These are phyloP conservation scores for Dentipellis sp. DNA, from an alignment of 768 basidiomycete species.

Conservation along the genomic window DNA sequence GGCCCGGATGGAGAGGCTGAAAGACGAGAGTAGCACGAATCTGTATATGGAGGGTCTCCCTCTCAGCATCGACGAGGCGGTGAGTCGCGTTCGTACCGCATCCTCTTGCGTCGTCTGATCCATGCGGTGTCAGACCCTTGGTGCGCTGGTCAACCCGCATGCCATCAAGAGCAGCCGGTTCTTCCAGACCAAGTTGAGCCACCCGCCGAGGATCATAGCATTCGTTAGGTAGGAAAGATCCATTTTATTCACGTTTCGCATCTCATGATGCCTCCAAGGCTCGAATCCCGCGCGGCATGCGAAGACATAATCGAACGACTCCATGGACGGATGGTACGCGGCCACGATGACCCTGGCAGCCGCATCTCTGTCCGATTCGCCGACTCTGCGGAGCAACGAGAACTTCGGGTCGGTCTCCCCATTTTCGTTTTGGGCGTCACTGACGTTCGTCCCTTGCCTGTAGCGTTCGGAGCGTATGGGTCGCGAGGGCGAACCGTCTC, in stretches of 20 bases:
- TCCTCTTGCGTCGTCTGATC: background rate
- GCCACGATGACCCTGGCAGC: slow-evolving; percentile 69
- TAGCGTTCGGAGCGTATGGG: slow-evolving; percentile 54
- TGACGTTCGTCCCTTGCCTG: background rate
- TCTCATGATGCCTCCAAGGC: slow-evolving; percentile 26
- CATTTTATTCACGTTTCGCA: background rate
- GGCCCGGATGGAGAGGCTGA: slow-evolving; percentile 67
- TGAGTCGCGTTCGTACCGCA: slow-evolving; percentile 19
- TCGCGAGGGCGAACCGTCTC: slow-evolving; percentile 55
- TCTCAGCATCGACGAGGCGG: slow-evolving; percentile 57
- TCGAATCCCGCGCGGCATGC: slow-evolving; percentile 63
- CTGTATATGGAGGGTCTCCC: slow-evolving; percentile 80
- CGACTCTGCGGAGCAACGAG: slow-evolving; percentile 69
- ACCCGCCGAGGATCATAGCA: slow-evolving; percentile 71
- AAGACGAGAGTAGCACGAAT: slow-evolving; percentile 61
- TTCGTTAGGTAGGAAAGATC: slow-evolving; percentile 55
- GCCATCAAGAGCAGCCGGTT: slow-evolving; percentile 68
- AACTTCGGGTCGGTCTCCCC: slow-evolving; percentile 48
- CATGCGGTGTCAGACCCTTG: slow-evolving; percentile 37
- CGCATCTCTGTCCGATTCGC: slow-evolving; percentile 75
- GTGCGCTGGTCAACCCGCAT: slow-evolving; percentile 59
- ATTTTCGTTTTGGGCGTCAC: background rate
- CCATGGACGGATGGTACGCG: slow-evolving; percentile 73
- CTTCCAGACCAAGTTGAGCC: slow-evolving; percentile 70
- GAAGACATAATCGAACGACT: slow-evolving; percentile 72